phyloP scores from a whole-genome alignment of 352 stramenopile genomes.

The Phytophthora europaea region DNA sequence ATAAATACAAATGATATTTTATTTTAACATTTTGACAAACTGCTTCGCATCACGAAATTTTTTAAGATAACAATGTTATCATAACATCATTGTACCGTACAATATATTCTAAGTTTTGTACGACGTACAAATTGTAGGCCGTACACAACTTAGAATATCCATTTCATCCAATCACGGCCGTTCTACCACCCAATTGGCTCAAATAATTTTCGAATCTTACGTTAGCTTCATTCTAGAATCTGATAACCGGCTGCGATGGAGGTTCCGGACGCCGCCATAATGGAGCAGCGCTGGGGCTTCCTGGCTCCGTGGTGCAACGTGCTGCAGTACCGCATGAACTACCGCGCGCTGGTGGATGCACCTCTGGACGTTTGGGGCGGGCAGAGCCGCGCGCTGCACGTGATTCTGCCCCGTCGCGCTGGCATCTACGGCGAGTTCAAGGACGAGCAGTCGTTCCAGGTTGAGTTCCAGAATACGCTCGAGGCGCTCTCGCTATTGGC shows the following conservation, averaged over 20 bases:
- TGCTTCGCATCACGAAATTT: too few species aligned
- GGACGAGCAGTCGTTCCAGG: constrained; percentile 15
- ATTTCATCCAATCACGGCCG: background rate
- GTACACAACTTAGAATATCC: background rate
- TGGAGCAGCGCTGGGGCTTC: background rate
- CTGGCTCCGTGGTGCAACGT: background rate
- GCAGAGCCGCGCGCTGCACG: background rate
- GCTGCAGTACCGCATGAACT: background rate
- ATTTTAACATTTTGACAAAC: too few species aligned
- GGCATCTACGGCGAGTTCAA: constrained; percentile 11
- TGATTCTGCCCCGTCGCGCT: background rate
- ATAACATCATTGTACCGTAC: too few species aligned
- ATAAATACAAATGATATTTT: background rate
- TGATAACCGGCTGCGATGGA: background rate
- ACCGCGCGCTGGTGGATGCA: background rate
- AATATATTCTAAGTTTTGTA: too few species aligned
- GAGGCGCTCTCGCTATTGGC: constrained; percentile 27
- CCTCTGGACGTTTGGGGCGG: background rate
- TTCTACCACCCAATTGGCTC: background rate
- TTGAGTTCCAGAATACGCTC: constrained; percentile 27
- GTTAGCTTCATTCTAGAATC: background rate
- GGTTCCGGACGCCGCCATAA: background rate
- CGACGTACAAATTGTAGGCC: too few species aligned
- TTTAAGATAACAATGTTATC: too few species aligned
- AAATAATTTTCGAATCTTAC: background rate